Percentiles rank a stretch among this genome's conserved stretches.
phyloP scores from a whole-genome alignment of 2,329 filamentous ascomycete species.

The Microcera coccophila region DNA sequence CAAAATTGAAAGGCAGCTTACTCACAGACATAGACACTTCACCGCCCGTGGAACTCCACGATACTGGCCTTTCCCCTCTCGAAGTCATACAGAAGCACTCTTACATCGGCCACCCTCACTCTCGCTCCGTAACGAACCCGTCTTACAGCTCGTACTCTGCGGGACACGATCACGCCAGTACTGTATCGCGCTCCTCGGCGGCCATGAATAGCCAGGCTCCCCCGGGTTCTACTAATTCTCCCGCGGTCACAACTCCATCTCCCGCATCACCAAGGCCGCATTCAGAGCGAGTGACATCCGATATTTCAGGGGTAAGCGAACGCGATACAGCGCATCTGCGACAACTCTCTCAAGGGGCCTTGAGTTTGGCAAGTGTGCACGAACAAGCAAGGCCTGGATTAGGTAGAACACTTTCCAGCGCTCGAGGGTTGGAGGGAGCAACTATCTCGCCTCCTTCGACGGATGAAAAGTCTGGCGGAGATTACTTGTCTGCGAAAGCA shows the following conservation, averaged over 20 bases:
- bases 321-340: constrained; percentile 19
- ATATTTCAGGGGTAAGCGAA: constrained; percentile 21
- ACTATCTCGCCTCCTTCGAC: constrained; percentile 30
- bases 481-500: constrained; percentile 28
- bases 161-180: constrained; percentile 23
- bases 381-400: background rate
- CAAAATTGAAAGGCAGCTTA: background rate
- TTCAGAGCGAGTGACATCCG: constrained; percentile 18
- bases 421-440: constrained; percentile 3
- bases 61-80: constrained; percentile 38
- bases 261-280: constrained; percentile 10
- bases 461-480: constrained; percentile 15
- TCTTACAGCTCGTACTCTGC: constrained; percentile 25
- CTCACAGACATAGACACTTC: constrained; percentile 39
- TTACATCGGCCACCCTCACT: constrained; percentile 17
- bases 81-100: constrained; percentile 38
- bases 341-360: constrained; percentile 11
- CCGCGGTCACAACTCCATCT: background rate
- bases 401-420: background rate
- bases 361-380: constrained; percentile 19
- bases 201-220: constrained; percentile 4
- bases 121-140: constrained; percentile 17
- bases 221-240: background rate
- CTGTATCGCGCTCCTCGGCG: constrained; percentile 27
- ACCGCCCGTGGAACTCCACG: constrained; percentile 42